Percentiles rank a stretch among this genome's conserved stretches.
Conservation (phyloP, 371 early-diverging fungal genomes). For the Funneliformis caledonium region DNA sequence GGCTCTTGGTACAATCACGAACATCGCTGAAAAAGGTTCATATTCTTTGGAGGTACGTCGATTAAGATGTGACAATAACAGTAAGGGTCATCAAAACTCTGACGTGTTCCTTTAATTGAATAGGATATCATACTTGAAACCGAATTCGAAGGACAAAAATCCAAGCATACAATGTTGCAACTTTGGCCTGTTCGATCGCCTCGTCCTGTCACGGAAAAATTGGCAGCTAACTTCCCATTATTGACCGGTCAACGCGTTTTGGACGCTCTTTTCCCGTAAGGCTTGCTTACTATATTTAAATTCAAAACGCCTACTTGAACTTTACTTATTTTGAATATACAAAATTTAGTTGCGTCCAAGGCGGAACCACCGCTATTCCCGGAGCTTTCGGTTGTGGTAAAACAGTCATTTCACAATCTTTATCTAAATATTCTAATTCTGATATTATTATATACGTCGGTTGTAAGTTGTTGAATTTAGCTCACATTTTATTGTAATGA, state of each 20-base stretch:
- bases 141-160: slow-evolving; percentile 91
- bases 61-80: not conserved
- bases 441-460: slow-evolving; percentile 99
- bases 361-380: slow-evolving; percentile 99
- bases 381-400: slow-evolving; percentile 99
- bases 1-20: slow-evolving; percentile 93
- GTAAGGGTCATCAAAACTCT: not conserved
- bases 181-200: slow-evolving; percentile 99
- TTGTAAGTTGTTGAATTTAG: slow-evolving; percentile 50
- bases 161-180: slow-evolving; percentile 95
- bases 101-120: not conserved
- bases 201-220: slow-evolving; percentile 97
- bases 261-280: slow-evolving; percentile 98
- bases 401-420: slow-evolving; percentile 99
- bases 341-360: slow-evolving; percentile 89
- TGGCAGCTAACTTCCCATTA: slow-evolving; percentile 96
- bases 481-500: not conserved
- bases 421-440: slow-evolving; percentile 99
- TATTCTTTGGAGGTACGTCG: slow-evolving; percentile 83
- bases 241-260: slow-evolving; percentile 99
- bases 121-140: slow-evolving; percentile 93
- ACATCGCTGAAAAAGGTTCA: slow-evolving; percentile 93
- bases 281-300: slow-evolving; percentile 1
- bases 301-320: not conserved
- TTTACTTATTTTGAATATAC: not conserved